These are phyloP conservation scores for Stromatinia cepivora DNA, from an alignment of 2,329 filamentous ascomycete genomes.

Conservation along the genomic window DNA sequence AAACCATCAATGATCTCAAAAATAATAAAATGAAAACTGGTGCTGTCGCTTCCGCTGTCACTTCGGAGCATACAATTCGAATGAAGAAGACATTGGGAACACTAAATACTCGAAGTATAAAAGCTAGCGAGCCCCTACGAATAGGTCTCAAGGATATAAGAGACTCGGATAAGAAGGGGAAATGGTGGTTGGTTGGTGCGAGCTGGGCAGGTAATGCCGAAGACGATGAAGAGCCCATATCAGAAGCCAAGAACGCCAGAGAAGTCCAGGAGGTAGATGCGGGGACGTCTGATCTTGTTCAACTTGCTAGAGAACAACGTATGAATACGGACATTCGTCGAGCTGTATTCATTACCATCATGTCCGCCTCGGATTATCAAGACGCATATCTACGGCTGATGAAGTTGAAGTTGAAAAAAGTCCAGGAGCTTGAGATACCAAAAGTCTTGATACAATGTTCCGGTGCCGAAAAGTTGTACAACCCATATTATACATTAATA, in stretches of 20 bases:
- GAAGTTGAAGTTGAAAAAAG: slow-evolving; percentile 81
- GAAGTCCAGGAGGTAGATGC: slow-evolving; percentile 40
- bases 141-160: slow-evolving; percentile 81
- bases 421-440: slow-evolving; percentile 83
- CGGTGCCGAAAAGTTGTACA: slow-evolving; percentile 80
- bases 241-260: not conserved
- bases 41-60: slow-evolving; percentile 67
- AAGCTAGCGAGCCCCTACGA: slow-evolving; percentile 77
- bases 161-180: slow-evolving; percentile 81
- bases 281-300: slow-evolving; percentile 39
- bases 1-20: slow-evolving; percentile 90
- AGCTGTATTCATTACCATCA: slow-evolving; percentile 90
- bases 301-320: slow-evolving; percentile 41
- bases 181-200: slow-evolving; percentile 99
- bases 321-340: slow-evolving; percentile 44
- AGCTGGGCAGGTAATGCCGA: slow-evolving; percentile 64
- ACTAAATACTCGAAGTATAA: slow-evolving; percentile 67
- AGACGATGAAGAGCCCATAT: slow-evolving; percentile 36
- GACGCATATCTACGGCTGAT: slow-evolving; percentile 78
- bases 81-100: slow-evolving; percentile 88
- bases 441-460: slow-evolving; percentile 85
- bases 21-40: slow-evolving; percentile 87
- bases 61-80: slow-evolving; percentile 77
- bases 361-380: slow-evolving; percentile 80
- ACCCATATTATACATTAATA: slow-evolving; percentile 89